These are phyloP conservation scores for Pichia ethanolica DNA, from an alignment of 805 yeast genomes.

Conservation along the genomic window DNA sequence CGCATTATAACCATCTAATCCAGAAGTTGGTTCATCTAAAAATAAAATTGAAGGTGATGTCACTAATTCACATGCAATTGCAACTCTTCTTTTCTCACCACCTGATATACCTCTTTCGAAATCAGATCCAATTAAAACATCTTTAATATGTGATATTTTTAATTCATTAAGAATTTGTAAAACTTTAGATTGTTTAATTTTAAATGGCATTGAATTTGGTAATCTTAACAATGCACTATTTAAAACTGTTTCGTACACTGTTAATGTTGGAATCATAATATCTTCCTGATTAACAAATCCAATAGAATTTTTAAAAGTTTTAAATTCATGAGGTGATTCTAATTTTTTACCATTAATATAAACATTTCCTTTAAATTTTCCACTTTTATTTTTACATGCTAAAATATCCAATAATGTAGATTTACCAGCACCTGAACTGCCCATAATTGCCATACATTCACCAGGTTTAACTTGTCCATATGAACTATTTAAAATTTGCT, in stretches of 20 bases:
- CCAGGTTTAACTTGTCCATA: slow-evolving; percentile 81
- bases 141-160: slow-evolving; percentile 75
- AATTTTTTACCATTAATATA: slow-evolving; percentile 63
- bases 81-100: slow-evolving; percentile 86
- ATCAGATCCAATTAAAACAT: slow-evolving; percentile 81
- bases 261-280: slow-evolving; percentile 79
- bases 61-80: slow-evolving; percentile 88
- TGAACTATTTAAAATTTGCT: slow-evolving; percentile 50
- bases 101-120: slow-evolving; percentile 89
- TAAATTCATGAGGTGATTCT: slow-evolving; percentile 21
- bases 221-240: slow-evolving; percentile 85
- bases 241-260: slow-evolving; percentile 92
- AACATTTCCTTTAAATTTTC: slow-evolving; percentile 58
- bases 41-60: slow-evolving; percentile 80
- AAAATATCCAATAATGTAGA: slow-evolving; percentile 87
- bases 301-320: slow-evolving; percentile 55
- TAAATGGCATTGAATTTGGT: slow-evolving; percentile 70
- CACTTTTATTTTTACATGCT: slow-evolving; percentile 82
- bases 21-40: slow-evolving; percentile 92
- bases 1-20: slow-evolving; percentile 91
- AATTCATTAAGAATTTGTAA: slow-evolving; percentile 79
- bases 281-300: slow-evolving; percentile 98
- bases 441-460: slow-evolving; percentile 92
- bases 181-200: slow-evolving; percentile 71
- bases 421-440: slow-evolving; percentile 98